These are phyloP conservation scores for Lolium multiflorum DNA, from an alignment of 176 grass and related monocot genomes.

Conservation along the genomic window DNA sequence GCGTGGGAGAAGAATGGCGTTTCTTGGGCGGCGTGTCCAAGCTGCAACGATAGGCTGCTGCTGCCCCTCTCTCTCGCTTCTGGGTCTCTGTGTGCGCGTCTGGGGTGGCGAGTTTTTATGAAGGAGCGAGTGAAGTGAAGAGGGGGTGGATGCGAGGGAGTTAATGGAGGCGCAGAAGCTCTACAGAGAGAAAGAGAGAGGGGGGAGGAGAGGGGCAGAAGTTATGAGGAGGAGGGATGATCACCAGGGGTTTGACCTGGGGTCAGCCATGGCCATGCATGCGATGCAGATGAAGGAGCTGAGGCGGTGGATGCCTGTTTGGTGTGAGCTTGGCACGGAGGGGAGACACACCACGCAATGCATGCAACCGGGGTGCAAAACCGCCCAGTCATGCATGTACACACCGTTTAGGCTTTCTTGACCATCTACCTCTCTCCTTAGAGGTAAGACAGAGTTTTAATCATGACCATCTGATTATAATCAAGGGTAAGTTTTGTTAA, in stretches of 20 bases:
- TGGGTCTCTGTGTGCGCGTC: not conserved
- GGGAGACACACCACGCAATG: not conserved
- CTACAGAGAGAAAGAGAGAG: not conserved
- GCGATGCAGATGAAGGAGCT: conserved; percentile 31
- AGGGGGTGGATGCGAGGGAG: conserved; percentile 37
- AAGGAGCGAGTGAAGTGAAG: conserved; percentile 25
- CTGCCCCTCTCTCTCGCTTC: not conserved
- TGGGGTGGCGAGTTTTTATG: conserved; percentile 52
- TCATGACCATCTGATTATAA: too few relatives aligned
- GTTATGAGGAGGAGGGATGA: conserved; percentile 11
- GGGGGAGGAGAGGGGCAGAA: conserved; percentile 14
- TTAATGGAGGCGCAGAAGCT: conserved; percentile 41
- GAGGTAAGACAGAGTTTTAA: too few relatives aligned
- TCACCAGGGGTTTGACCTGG: conserved; percentile 40
- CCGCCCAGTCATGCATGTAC: conserved; percentile 9
- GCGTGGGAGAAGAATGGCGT: conserved; percentile 40
- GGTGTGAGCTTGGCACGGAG: conserved; percentile 42
- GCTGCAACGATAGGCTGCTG: conserved; percentile 18
- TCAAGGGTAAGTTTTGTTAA: too few relatives aligned
- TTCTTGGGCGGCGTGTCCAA: conserved; percentile 26
- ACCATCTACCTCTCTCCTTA: not conserved
- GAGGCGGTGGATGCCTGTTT: conserved; percentile 37
- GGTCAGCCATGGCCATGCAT: conserved; percentile 23
- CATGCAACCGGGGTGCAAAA: not conserved
- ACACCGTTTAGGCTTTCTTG: not conserved